Percentiles rank a stretch among this genome's conserved stretches.
Evolutionary conservation across 805 yeast species (phyloP).

Genomic region (Cyberlindnera nakhonratchasimensis): DNA sequence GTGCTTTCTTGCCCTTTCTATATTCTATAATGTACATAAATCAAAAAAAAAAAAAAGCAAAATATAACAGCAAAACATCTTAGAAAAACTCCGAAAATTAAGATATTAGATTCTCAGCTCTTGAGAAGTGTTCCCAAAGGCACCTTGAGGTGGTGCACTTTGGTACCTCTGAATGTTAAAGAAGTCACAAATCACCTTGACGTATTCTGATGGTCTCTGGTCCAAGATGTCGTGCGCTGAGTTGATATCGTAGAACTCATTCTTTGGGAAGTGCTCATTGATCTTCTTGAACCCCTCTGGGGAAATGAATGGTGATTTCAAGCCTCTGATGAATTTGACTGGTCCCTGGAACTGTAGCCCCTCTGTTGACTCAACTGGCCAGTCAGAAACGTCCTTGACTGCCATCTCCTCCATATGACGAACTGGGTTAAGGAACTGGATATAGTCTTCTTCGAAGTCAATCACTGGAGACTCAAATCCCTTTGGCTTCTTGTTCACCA

Average conservation of each 20-base stretch:
- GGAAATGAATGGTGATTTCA: conserved; percentile 26
- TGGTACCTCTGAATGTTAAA: conserved; percentile 23
- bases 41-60: neutral
- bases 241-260: conserved; percentile 24
- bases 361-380: conserved; percentile 30
- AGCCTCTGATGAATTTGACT: conserved; percentile 26
- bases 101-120: conserved; percentile 7
- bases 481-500: conserved; percentile 31
- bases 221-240: conserved; percentile 38
- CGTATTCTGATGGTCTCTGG: conserved; percentile 37
- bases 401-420: conserved; percentile 29
- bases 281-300: conserved; percentile 22
- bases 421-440: conserved; percentile 34
- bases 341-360: conserved; percentile 22
- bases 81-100: neutral
- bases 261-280: conserved; percentile 27
- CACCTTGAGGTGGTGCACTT: conserved; percentile 14
- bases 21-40: neutral
- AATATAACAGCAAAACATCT: neutral
- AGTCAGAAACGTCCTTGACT: conserved; percentile 31
- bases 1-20: too few species aligned
- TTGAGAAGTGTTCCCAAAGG: conserved; percentile 4
- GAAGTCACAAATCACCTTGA: conserved; percentile 28
- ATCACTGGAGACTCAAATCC: conserved; percentile 27
- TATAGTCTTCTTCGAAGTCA: conserved; percentile 25